A percentile compares a stretch with the other conserved stretches of the same genome.
phyloP scores from a whole-genome alignment of 371 early-diverging fungal genomes.

The Mucor plumbeus region DNA sequence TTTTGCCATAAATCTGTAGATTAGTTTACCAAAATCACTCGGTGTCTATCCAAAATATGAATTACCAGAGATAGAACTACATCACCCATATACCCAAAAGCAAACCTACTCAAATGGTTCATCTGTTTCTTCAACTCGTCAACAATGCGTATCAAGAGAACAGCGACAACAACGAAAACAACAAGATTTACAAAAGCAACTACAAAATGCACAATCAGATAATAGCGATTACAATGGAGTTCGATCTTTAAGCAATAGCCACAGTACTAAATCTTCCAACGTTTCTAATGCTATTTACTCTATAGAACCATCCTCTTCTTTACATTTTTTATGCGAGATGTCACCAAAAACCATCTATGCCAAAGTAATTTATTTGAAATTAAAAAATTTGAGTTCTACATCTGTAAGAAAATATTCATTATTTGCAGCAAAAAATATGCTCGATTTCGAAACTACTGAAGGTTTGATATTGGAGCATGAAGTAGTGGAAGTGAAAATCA shows the following conservation, averaged over 20 bases:
- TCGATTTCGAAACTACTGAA: conserved; percentile 19
- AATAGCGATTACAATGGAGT: background rate
- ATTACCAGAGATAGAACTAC: conserved; percentile 16
- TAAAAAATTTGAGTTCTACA: conserved; percentile 12
- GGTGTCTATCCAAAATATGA: conserved; percentile 5
- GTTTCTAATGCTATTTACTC: background rate
- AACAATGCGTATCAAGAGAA: conserved; percentile 5
- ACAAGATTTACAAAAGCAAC: no score
- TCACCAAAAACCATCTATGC: conserved; percentile 17
- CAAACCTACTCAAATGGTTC: background rate
- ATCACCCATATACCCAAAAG: conserved; percentile 19
- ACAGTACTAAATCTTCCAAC: background rate
- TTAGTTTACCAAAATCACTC: conserved; percentile 11
- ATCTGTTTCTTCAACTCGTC: conserved; percentile 6
- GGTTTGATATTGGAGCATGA: conserved; percentile 19
- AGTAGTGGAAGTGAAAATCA: conserved; percentile 13
- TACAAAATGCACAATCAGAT: background rate
- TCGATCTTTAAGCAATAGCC: background rate
- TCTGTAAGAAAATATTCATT: conserved; percentile 5
- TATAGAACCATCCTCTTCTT: conserved; percentile 14
- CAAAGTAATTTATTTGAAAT: conserved; percentile 17
- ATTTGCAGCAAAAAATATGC: conserved; percentile 12
- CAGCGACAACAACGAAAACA: background rate
- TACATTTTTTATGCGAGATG: conserved; percentile 21
- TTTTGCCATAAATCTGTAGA: background rate